Percentiles rank a stretch among this genome's conserved stretches.
These are phyloP conservation scores for Umbilicaria muhlenbergii DNA, from an alignment of 495 filamentous ascomycete species.

Conservation along the genomic window DNA sequence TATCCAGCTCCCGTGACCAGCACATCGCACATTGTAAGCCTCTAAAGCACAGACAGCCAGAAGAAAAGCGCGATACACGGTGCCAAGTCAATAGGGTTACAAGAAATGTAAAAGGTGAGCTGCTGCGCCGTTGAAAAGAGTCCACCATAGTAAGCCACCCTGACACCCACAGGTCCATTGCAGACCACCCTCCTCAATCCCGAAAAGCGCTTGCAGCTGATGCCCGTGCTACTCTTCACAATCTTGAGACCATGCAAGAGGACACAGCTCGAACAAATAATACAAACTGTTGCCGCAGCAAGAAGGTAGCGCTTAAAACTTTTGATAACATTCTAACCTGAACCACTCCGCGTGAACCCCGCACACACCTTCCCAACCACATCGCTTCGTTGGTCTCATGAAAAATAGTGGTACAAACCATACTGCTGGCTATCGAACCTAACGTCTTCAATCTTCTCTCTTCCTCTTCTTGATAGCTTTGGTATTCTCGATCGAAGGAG, in stretches of 20 bases:
- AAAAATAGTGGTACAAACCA: conserved; percentile 12
- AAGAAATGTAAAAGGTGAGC: background rate
- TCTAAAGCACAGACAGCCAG: background rate
- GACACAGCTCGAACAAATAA: conserved; percentile 3
- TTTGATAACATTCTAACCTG: too few species aligned
- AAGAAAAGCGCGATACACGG: background rate
- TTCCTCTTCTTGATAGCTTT: conserved; percentile 62
- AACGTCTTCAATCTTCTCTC: conserved; percentile 39
- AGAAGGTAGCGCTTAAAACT: too few species aligned
- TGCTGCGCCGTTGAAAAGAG: too few species aligned
- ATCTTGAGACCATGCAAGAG: conserved; percentile 2
- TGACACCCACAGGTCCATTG: too few species aligned
- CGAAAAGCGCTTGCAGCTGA: background rate
- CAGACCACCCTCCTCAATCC: background rate
- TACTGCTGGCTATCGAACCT: background rate
- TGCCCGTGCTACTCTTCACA: background rate
- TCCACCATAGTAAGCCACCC: too few species aligned
- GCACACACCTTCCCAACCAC: background rate
- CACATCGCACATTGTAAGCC: conserved; percentile 1
- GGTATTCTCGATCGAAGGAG: conserved; percentile 28
- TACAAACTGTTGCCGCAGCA: too few species aligned
- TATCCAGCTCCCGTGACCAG: background rate
- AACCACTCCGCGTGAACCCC: too few species aligned
- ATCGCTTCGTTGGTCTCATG: conserved; percentile 11
- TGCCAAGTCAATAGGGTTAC: background rate